Percentiles rank a stretch among this genome's conserved stretches.
These are phyloP conservation scores for Leishmania amazonensis DNA, from an alignment of 208 protist genomes.

Conservation along the genomic window DNA sequence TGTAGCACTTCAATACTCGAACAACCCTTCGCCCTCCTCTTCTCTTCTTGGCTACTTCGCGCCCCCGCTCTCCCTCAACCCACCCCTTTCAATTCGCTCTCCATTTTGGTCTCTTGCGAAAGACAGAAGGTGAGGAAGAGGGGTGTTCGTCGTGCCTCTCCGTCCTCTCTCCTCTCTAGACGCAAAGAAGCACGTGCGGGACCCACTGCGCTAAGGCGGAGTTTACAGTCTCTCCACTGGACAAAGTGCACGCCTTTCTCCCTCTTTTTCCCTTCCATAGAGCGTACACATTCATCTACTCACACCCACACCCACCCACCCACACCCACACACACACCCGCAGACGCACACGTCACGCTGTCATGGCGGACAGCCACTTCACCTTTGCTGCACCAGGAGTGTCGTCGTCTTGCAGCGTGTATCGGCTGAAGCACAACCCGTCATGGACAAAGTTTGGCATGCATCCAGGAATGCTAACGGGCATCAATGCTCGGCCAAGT, in stretches of 20 bases:
- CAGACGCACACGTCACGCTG: not conserved
- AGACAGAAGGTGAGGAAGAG: not conserved
- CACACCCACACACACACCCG: too few relatives aligned
- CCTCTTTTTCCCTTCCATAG: not conserved
- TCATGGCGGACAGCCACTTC: conserved; percentile 1
- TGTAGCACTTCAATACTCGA: not conserved
- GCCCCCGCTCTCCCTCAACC: not conserved
- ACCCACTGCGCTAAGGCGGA: too few relatives aligned
- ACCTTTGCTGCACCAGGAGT: not conserved
- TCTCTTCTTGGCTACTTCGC: not conserved
- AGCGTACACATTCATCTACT: not conserved
- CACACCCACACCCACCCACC: not conserved
- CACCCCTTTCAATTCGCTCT: too few relatives aligned
- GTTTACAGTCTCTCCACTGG: not conserved
- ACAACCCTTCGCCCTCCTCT: not conserved
- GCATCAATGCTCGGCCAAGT: not conserved
- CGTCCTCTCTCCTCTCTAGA: not conserved
- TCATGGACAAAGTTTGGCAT: conserved; percentile 26
- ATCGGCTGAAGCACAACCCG: conserved; percentile 34
- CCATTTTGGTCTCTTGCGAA: not conserved
- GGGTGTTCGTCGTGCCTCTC: not conserved
- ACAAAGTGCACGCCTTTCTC: not conserved
- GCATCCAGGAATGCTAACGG: not conserved
- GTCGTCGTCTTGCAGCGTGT: conserved; percentile 17
- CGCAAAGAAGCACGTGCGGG: not conserved